Evolutionary conservation across 1,284 basidiomycete genomes (phyloP), one percentile per base, ranked within the genome.

Genomic region (Sanguinoderma infundibulare): DNA sequence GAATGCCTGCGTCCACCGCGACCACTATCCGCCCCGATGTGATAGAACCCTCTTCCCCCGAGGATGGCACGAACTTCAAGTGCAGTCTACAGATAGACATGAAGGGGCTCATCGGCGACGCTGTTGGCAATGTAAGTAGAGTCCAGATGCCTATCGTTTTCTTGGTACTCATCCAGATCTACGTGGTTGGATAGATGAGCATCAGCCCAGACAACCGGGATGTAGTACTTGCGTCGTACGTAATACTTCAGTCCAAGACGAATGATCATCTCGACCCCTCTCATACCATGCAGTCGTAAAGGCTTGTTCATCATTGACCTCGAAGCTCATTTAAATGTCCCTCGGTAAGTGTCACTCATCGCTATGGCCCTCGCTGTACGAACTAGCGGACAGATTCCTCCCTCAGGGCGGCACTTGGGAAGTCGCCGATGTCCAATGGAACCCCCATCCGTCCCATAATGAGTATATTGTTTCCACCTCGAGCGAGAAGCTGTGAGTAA

Each of bases 291-390:
- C 68, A 93, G 91, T 15, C 88, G 97, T 8, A 91, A 95, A 66
- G 97, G 97, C 0, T 82, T 99, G n/a, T 98, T 95, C 75, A 96
- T 99, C 63, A 92, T 99, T 66, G 97, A 98, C 76, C 82, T 99
- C 8, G 91, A 96, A 63, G 87, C 92, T 28, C 93, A 95, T 0
- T 83, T 94, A 38, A 89, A 93, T 63, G 85, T 95, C 0, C 97
- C 98, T 15, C 87, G 97, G 47, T 98, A 95, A 22, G 68, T 64
- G 24, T 14, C 3, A 14, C 10, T 22, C 5, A 9, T 24, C 7
- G 71, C 74, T 84, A 17, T 81, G 82, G 0, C 82, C 28, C 35
- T 10, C 32, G 60, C 57, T 14, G 79, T 50, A 86, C 82, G 84
- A 81, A 92, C 46, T 90, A 91, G 1, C 91, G 93, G 70, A 83